Base-by-base conservation (phyloP, 2,329 filamentous ascomycete species). In the Calycina herbarum region DNA sequence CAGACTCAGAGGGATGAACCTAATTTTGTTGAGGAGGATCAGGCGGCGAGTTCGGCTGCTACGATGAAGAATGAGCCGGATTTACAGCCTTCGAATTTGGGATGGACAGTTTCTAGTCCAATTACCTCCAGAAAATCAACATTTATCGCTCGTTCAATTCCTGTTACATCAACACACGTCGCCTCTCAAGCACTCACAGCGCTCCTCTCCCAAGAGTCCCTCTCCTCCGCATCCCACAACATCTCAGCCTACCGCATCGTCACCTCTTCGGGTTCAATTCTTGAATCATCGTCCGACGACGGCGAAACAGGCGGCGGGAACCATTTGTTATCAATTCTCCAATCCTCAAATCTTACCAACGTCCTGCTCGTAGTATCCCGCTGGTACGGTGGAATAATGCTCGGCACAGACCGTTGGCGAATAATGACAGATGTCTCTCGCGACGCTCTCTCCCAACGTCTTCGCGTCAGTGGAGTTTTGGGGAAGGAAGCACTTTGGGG, bases 321-420 rank as follows among this genome's bases (percentile, higher is more conserved):
- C 24, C 82, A 88, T 59, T 76, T 89, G 65, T 78, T 88, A 17
- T 79, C 82, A 40, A 73, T 85, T 33, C 78, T 89, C 76, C 79
- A 82, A 62, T 83, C 85, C 65, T 78, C 81, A 5, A 77, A 82
- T 59, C 76, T 83, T 4, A 79, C 81, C 13, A 82, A 86, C 68
- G 82, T 82, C 0, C 73, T 88, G 1, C 82, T 88, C 15, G 83
- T 89, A 6, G 80, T 89, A 70, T 85, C 83, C 17, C 79, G 86
- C 42, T 89, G 86, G 86, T 89, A 83, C 67, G 86, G 86, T 24
- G 86, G 86, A 7, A 77, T 85, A 10, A 82, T 89, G 80, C 79
- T 89, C 2, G 86, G 86, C 0, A 82, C 84, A 0, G 86, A 89
- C 71, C 81, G 86, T 20, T 89, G 85, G 85, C 80, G 85, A 13